A percentile compares a stretch with the other conserved stretches of the same genome.
phyloP scores from a whole-genome alignment of 768 basidiomycete species.

The Mycena indigotica region DNA sequence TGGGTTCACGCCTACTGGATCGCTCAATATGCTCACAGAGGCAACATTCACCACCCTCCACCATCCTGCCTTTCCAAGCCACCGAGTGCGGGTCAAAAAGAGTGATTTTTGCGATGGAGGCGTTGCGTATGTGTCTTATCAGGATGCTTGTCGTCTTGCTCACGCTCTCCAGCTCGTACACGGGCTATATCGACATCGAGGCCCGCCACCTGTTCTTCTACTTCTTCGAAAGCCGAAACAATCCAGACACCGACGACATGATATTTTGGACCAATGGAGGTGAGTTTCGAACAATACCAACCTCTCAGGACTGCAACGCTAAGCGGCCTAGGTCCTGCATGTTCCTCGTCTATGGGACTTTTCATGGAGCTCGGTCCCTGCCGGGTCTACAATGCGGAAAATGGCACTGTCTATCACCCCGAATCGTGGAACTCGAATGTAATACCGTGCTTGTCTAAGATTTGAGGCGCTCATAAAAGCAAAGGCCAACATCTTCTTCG shows the following conservation, averaged over 20 bases:
- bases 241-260: conserved; percentile 47
- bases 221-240: conserved; percentile 55
- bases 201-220: conserved; percentile 55
- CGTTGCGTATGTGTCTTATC: conserved; percentile 30
- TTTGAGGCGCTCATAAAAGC: not conserved
- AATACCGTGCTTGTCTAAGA: not conserved
- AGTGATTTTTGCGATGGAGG: conserved; percentile 54
- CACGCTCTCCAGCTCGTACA: conserved; percentile 36
- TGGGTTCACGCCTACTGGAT: conserved; percentile 35
- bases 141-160: not conserved
- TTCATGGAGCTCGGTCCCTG: conserved; percentile 42
- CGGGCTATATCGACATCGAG: conserved; percentile 52
- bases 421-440: conserved; percentile 52
- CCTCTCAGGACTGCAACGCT: not conserved
- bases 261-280: conserved; percentile 59
- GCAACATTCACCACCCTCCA: conserved; percentile 38
- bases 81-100: conserved; percentile 63
- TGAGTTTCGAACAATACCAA: conserved; percentile 3
- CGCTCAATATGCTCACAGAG: conserved; percentile 36
- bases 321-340: conserved; percentile 7
- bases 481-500: conserved; percentile 46
- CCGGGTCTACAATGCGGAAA: conserved; percentile 40
- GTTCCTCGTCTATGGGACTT: conserved; percentile 1
- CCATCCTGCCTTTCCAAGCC: conserved; percentile 53
- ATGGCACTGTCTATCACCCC: conserved; percentile 42